Evolutionary conservation across 352 stramenopile genomes (phyloP), one percentile per base, ranked within the genome.

Genomic region (Pythium monospermum): DNA sequence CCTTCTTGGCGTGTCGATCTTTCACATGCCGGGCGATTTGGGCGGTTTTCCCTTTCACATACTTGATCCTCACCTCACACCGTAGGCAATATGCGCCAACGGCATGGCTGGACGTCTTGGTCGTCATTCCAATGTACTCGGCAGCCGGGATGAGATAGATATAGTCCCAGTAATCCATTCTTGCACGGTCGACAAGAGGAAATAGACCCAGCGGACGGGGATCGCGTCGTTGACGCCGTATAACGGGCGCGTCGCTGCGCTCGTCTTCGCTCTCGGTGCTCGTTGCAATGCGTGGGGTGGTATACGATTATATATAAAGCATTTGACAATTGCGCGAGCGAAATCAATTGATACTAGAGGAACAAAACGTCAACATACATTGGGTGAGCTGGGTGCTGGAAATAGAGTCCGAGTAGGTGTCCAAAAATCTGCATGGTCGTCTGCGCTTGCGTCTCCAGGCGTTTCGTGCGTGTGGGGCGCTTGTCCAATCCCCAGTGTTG

Each of bases 81-180:
- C 13, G 42, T n/a, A 43, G 61, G 48, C 6, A 86, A 44, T 10
- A 54, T 35, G 27, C 72, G 68, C 26, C 56, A 45, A 16, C 67
- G 48, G 39, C 39, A 21, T 45, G 12, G 39, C 15, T n/a, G 25
- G 39, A 26, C 21, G 19, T 28, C 39, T 45, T 45, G 12, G 7
- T 45, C 8, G 7, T 27, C 5, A 27, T n/a, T 7, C 16, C 6
- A n/a, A 45, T 7, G 19, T 28, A 30, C 39, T 28, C 10, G 19
- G 35, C 35, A 40, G 35, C 35, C 7, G 30, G 30, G 13, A 35
- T 13, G 30, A 35, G 30, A 13, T 35, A 35, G 30, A 35, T 35
- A 13, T 35, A 35, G 30, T 35, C 30, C 30, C 30, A 35, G 30
- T 35, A 35, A 13, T 8, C 8, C 30, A 35, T 35, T 35, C 13